Percentiles rank a stretch among this genome's conserved stretches.
These are phyloP conservation scores for Aspergillus ibericus DNA, from an alignment of 2,329 filamentous ascomycete genomes.

Conservation along the genomic window DNA sequence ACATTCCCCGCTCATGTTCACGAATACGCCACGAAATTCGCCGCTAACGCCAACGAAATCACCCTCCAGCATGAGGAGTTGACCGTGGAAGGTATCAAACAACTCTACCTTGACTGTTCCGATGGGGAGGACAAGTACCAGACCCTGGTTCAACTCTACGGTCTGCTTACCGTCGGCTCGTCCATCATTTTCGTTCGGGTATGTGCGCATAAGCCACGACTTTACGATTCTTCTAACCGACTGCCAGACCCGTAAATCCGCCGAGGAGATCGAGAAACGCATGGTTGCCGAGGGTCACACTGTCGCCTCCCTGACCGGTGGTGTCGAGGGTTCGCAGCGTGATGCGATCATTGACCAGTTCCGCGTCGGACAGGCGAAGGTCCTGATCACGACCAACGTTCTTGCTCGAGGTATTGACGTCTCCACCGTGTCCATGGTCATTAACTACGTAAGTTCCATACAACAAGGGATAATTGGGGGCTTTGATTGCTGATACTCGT, in stretches of 20 bases:
- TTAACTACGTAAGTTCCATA: conserved; percentile 72
- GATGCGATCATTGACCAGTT: conserved; percentile 85
- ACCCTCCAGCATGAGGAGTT: conserved; percentile 87
- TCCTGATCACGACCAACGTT: conserved; percentile 96
- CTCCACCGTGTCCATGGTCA: conserved; percentile 90
- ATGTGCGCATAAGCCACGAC: conserved; percentile 27
- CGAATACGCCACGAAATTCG: conserved; percentile 78
- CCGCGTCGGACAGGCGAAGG: conserved; percentile 82
- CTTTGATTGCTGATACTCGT: not conserved
- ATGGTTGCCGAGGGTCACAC: conserved; percentile 90
- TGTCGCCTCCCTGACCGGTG: conserved; percentile 85
- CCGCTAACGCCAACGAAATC: conserved; percentile 81
- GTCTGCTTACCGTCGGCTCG: conserved; percentile 91
- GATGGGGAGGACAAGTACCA: conserved; percentile 81
- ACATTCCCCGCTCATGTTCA: conserved; percentile 88
- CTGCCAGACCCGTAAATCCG: conserved; percentile 75
- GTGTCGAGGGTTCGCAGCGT: conserved; percentile 78
- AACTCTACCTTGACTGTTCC: conserved; percentile 94
- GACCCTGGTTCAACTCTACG: conserved; percentile 87
- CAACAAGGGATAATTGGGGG: not conserved
- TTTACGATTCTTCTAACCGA: conserved; percentile 19
- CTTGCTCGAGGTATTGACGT: conserved; percentile 94
- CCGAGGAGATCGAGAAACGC: conserved; percentile 76
- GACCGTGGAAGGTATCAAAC: conserved; percentile 94
- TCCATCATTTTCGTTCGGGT: conserved; percentile 98